A percentile compares a stretch with the other conserved stretches of the same genome.
Evolutionary conservation across 1,284 basidiomycete genomes (phyloP).

Genomic region (Coniferiporia sulphurascens): DNA sequence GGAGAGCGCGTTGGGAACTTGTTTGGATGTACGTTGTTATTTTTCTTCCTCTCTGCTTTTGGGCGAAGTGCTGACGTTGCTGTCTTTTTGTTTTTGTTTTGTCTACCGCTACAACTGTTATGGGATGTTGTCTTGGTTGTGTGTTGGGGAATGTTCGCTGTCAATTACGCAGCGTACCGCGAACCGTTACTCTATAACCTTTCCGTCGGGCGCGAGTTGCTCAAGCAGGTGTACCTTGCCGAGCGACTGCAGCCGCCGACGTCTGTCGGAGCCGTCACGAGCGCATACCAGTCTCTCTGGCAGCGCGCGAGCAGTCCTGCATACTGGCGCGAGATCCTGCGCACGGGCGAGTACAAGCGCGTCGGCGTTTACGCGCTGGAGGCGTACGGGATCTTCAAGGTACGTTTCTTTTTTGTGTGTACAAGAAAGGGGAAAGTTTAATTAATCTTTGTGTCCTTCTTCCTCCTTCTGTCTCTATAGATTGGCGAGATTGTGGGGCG

Average conservation of each 20-base stretch:
- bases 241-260: constrained; percentile 85
- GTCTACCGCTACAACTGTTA: background rate
- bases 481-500: constrained; percentile 90
- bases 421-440: too few relatives aligned
- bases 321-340: constrained; percentile 68
- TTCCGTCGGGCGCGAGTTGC: constrained; percentile 76
- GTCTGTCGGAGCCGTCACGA: constrained; percentile 55
- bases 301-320: constrained; percentile 55
- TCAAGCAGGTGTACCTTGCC: constrained; percentile 87
- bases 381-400: constrained; percentile 85
- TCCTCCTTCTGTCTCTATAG: constrained; percentile 36
- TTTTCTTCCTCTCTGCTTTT: constrained; percentile 1
- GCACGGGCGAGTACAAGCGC: constrained; percentile 75
- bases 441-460: background rate
- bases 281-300: constrained; percentile 75
- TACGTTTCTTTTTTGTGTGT: constrained; percentile 27
- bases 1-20: constrained; percentile 55
- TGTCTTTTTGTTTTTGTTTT: background rate
- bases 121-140: background rate
- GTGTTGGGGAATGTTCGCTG: background rate
- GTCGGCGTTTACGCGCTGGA: constrained; percentile 85
- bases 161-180: constrained; percentile 59
- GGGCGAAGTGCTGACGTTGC: background rate
- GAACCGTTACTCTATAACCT: constrained; percentile 83
- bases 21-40: constrained; percentile 56